A percentile compares a stretch with the other conserved stretches of the same genome.
Conservation (phyloP, 2,329 filamentous ascomycete genomes). For the Pseudogymnoascus sp. region DNA sequence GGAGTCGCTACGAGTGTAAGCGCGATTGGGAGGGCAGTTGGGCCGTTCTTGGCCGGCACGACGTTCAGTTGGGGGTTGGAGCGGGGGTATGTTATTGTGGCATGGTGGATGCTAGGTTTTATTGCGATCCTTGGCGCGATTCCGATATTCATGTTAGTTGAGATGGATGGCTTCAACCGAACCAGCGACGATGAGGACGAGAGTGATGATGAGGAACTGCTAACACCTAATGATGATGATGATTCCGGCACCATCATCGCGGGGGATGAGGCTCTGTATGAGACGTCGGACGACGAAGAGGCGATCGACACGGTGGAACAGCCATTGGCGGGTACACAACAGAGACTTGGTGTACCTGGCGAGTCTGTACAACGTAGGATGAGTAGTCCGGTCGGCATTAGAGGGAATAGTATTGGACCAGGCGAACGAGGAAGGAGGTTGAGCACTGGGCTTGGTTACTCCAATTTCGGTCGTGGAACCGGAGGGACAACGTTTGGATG, state of each 20-base stretch:
- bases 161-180: slow-evolving; percentile 59
- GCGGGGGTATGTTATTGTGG: slow-evolving; percentile 64
- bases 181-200: slow-evolving; percentile 31
- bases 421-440: slow-evolving; percentile 23
- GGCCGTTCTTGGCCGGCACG: slow-evolving; percentile 65
- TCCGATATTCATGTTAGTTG: slow-evolving; percentile 64
- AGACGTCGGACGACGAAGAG: slow-evolving; percentile 19
- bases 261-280: slow-evolving; percentile 15
- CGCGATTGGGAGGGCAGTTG: slow-evolving; percentile 69
- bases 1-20: slow-evolving; percentile 79
- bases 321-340: slow-evolving; percentile 9
- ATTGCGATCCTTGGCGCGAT: slow-evolving; percentile 59
- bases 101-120: slow-evolving; percentile 69
- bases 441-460: slow-evolving; percentile 27
- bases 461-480: slow-evolving; percentile 24
- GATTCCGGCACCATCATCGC: slow-evolving; percentile 15
- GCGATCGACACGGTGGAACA: slow-evolving; percentile 17
- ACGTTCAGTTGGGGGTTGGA: slow-evolving; percentile 71
- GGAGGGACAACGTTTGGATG: slow-evolving; percentile 24
- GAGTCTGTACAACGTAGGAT: slow-evolving; percentile 18
- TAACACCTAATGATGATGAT: slow-evolving; percentile 13
- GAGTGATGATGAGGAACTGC: slow-evolving; percentile 17
- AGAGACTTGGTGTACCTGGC: background rate
- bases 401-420: slow-evolving; percentile 23
- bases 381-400: slow-evolving; percentile 24